A percentile compares a stretch with the other conserved stretches of the same genome.
phyloP scores from a whole-genome alignment of 345 rosid species.

The Brassica juncea region DNA sequence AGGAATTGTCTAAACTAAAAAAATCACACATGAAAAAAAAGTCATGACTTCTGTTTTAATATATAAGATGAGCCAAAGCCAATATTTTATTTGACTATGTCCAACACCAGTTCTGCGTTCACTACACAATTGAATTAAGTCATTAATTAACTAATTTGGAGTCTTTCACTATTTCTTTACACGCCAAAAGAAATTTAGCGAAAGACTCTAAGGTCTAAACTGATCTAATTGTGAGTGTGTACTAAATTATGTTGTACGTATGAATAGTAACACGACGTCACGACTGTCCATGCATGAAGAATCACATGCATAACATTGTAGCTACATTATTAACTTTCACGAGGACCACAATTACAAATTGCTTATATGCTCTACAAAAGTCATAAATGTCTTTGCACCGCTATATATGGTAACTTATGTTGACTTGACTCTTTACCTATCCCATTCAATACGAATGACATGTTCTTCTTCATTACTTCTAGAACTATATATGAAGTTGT shows the following conservation, averaged over 20 bases:
- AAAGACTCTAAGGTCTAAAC: too few species aligned
- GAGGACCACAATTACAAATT: slow-evolving; percentile 18
- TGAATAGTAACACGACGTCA: neutral
- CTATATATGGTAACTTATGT: slow-evolving; percentile 35
- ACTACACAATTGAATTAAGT: too few species aligned
- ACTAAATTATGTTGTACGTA: slow-evolving; percentile 20
- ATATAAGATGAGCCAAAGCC: too few species aligned
- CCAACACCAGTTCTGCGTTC: too few species aligned
- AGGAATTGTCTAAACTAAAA: too few species aligned
- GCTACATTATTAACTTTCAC: slow-evolving; percentile 5
- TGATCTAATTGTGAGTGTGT: neutral
- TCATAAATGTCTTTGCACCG: slow-evolving; percentile 34
- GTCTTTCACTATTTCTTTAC: too few species aligned
- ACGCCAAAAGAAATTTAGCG: too few species aligned
- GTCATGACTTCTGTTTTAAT: too few species aligned
- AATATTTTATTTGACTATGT: too few species aligned
- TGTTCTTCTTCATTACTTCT: slow-evolving; percentile 14
- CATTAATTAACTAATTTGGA: too few species aligned
- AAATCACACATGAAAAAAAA: too few species aligned
- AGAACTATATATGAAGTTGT: slow-evolving; percentile 15
- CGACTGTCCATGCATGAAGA: slow-evolving; percentile 31
- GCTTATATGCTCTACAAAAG: neutral
- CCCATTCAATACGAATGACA: slow-evolving; percentile 10
- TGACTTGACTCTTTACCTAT: slow-evolving; percentile 34
- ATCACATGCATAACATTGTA: slow-evolving; percentile 30